Evolutionary conservation across 2,329 filamentous ascomycete species (phyloP).

Genomic region (Calonectria pseudoreteaudii): DNA sequence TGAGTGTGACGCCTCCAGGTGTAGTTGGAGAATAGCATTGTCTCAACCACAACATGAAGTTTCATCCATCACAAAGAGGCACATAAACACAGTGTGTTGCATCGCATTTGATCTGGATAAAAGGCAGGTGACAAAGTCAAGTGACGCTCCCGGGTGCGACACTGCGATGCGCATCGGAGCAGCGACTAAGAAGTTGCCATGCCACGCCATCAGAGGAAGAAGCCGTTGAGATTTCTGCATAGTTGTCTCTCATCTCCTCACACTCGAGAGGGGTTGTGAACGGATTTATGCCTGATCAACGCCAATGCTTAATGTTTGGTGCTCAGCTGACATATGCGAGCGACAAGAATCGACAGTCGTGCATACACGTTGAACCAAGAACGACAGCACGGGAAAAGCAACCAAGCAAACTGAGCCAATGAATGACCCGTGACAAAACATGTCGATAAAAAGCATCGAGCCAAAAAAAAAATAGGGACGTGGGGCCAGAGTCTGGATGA

Average conservation of each 20-base stretch:
- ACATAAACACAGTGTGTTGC: conserved; percentile 3
- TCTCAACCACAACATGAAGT: not conserved
- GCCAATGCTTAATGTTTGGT: not conserved
- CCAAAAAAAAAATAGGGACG: not conserved
- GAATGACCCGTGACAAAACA: not conserved
- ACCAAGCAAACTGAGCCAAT: not conserved
- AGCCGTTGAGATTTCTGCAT: not conserved
- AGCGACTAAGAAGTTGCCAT: not conserved
- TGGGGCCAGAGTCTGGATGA: not conserved
- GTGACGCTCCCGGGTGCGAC: conserved; percentile 4
- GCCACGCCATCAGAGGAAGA: not conserved
- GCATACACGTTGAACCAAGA: not conserved
- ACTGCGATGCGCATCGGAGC: not conserved
- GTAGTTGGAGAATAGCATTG: conserved; percentile 3
- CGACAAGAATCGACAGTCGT: conserved; percentile 4
- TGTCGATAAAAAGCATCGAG: not conserved
- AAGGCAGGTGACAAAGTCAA: conserved; percentile 18
- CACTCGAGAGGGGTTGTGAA: not conserved
- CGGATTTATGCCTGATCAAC: not conserved
- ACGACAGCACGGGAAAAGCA: not conserved
- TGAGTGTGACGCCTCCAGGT: conserved; percentile 19
- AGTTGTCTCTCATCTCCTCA: not conserved
- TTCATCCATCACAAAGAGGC: conserved; percentile 9
- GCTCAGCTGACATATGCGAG: conserved; percentile 7
- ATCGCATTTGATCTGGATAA: conserved; percentile 10